Base-by-base conservation (phyloP, 2,329 filamentous ascomycete genomes). In the Trichophyton simii region DNA sequence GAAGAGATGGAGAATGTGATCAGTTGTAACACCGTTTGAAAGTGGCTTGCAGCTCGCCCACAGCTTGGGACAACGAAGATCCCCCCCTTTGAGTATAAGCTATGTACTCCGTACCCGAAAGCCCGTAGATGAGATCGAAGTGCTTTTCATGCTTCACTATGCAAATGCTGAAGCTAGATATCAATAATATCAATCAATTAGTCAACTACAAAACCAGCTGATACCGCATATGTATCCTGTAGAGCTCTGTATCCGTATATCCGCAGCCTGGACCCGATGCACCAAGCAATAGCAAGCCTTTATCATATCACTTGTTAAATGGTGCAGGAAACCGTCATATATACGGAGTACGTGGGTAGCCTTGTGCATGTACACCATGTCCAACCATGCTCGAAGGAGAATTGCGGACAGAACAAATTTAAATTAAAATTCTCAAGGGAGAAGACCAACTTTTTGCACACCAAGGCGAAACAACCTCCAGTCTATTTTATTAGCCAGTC, bases 21-120 rank as follows among this genome's bases (percentile, higher is more conserved):
- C 52, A 28, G n/a, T 31, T 55, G 52, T 55, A 36, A 55, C 25
- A 55, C 52, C 52, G 34, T 55, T 38, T 55, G 28, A 6, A 34
- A 55, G 52, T 55, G 52, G 52, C 52, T 55, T 55, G 52, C 52
- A 55, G 52, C 15, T 55, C 52, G 28, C 15, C 52, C 28, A 55
- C 18, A 1, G 28, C 18, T 36, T 55, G 28, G 28, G 52, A 18
- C 28, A 38, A 28, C 31, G 46, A 52, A 52, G 52, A 55, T 55
- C 52, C 15, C 52, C 52, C 15, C 15, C 41, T n/a, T 20, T 15
- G 28, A 55, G 28, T 38, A 38, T 34, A 28, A 36, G 52, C 28
- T 11, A 55, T 55, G 52, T n/a, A 18, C 52, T 9, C 7, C n/a
- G 22, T 22, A 22, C 22, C 36, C 20, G 1, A 13, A 18, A 18